Evolutionary conservation across 2,329 filamentous ascomycete species (phyloP), one percentile per base, ranked within the genome.

Genomic region (Penicillium rolfsii): DNA sequence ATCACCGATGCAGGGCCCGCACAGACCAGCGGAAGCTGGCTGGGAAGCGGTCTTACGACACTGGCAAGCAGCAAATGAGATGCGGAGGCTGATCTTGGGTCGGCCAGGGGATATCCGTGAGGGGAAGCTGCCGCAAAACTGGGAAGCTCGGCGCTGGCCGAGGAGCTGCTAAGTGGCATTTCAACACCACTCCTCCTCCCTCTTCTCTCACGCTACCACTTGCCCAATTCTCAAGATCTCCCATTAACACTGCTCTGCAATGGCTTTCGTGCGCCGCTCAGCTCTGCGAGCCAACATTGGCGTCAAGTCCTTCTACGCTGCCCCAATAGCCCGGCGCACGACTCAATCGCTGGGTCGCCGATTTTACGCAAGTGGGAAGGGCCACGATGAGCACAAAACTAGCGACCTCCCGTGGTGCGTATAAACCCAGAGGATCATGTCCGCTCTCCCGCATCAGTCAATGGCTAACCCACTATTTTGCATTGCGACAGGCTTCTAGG

Each of bases 381-480:
- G 65, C 38, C 73, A 80, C 60, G 74, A 71, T 41, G 57, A 67
- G 30, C 67, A 78, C 59, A 73, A 75, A 54, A 74, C 77, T 52
- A 82, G 81, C 62, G 81, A 85, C 68, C 55, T 83, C 30, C 77
- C 83, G 59, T 85, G 83, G 83, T 84, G 69, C 71, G 75, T 67
- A 12, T 38, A 9, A 46, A 5, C 11, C 9, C 28, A 9, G 30
- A 28, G 22, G 3, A 3, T 30, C 9, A 35, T 26, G n/a, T 24
- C 19, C 1, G 11, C 16, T 8, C 16, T 12, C 7, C 30, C 41
- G 19, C 36, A 11, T 9, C 36, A 58, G 24, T 58, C 26, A 24
- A 14, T 30, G 36, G 26, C 24, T 26, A 28, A n/a, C 38, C 2
- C 8, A 28, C 19, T 11, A 24, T 24, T 9, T 24, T 8, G 1